Percentiles rank a stretch among this genome's conserved stretches.
These are phyloP conservation scores for Helminthosporium solani DNA, from an alignment of 2,329 filamentous ascomycete species.

Conservation along the genomic window DNA sequence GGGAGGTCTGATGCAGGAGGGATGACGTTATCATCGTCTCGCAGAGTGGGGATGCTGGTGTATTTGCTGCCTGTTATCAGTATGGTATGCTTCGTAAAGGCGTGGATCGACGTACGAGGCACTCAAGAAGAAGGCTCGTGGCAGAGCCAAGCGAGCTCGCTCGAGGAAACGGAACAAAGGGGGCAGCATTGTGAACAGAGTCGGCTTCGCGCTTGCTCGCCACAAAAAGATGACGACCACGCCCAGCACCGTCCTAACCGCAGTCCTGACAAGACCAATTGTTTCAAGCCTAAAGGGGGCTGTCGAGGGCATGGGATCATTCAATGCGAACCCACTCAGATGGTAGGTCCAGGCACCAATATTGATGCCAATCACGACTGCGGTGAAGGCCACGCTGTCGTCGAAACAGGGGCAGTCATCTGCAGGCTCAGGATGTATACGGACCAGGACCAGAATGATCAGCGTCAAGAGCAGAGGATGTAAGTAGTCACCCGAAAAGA, in stretches of 20 bases:
- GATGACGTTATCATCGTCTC: constrained; percentile 83
- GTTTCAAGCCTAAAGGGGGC: constrained; percentile 66
- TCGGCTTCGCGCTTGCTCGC: constrained; percentile 86
- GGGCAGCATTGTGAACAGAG: constrained; percentile 73
- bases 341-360: constrained; percentile 81
- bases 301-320: constrained; percentile 57
- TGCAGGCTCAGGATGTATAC: constrained; percentile 91
- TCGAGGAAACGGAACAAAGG: constrained; percentile 87
- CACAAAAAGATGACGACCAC: constrained; percentile 84
- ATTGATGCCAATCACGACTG: constrained; percentile 82
- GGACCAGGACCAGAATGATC: constrained; percentile 71
- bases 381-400: constrained; percentile 90
- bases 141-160: constrained; percentile 73
- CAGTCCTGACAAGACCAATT: constrained; percentile 65
- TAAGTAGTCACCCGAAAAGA: constrained; percentile 57
- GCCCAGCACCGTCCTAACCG: constrained; percentile 71
- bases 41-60: constrained; percentile 71
- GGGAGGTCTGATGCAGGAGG: constrained; percentile 87
- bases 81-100: neutral
- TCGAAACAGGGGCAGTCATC: constrained; percentile 98
- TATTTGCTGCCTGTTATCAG: constrained; percentile 61
- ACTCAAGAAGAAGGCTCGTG: constrained; percentile 85
- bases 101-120: constrained; percentile 60
- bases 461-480: constrained; percentile 65
- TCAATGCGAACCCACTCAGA: constrained; percentile 55